These are phyloP conservation scores for Nectriaceae sp. DNA, from an alignment of 2,329 filamentous ascomycete genomes.

Conservation along the genomic window DNA sequence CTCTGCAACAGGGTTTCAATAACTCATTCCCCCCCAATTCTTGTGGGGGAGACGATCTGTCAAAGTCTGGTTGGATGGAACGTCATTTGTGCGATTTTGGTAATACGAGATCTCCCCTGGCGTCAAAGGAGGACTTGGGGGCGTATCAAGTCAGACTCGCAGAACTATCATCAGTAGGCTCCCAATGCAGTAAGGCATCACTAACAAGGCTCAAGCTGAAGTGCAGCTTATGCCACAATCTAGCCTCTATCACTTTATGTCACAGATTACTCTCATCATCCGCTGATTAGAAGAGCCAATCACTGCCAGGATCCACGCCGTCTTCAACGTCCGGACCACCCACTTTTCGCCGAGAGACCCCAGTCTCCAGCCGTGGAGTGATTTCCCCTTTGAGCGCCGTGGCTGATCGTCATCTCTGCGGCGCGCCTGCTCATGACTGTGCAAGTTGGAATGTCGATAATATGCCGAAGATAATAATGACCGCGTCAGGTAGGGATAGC, in stretches of 20 bases:
- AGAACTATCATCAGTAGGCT: too few species aligned
- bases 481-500: not conserved
- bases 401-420: conserved; percentile 26
- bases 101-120: not conserved
- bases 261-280: not conserved
- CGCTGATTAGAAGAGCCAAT: not conserved
- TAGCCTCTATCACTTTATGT: too few species aligned
- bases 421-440: conserved; percentile 1
- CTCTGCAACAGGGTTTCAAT: not conserved
- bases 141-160: too few species aligned
- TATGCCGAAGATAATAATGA: not conserved
- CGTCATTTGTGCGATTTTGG: not conserved
- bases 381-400: conserved; percentile 1
- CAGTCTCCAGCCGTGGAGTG: not conserved
- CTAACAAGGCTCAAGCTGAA: too few species aligned
- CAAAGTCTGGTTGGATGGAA: conserved; percentile 1
- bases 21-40: not conserved
- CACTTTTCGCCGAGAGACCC: not conserved
- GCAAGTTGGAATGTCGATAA: not conserved
- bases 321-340: not conserved
- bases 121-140: too few species aligned
- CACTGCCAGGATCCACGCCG: not conserved
- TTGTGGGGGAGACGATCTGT: not conserved
- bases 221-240: too few species aligned
- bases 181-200: too few species aligned